These are phyloP conservation scores for Cylindricascospora bacillispora DNA, from an alignment of 1,139 yeast genomes.

Conservation along the genomic window DNA sequence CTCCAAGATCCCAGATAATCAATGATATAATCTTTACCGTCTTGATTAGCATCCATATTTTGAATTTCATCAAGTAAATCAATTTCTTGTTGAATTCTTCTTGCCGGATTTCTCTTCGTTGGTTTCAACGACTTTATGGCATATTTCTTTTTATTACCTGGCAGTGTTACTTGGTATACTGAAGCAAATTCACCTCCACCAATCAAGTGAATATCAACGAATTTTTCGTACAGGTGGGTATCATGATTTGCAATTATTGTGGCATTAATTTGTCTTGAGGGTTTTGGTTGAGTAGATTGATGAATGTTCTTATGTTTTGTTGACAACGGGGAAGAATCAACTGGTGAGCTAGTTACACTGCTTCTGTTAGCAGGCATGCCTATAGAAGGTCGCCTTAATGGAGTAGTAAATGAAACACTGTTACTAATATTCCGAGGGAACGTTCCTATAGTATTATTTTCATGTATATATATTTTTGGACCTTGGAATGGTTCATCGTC, in stretches of 20 bases:
- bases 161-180: constrained; percentile 66
- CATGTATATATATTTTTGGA: too few species aligned
- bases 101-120: constrained; percentile 18
- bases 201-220: constrained; percentile 56
- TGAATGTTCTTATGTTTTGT: constrained; percentile 3
- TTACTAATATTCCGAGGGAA: background rate
- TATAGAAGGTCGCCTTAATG: too few species aligned
- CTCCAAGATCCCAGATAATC: constrained; percentile 86
- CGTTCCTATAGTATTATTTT: too few species aligned
- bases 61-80: constrained; percentile 18
- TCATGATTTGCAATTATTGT: constrained; percentile 17
- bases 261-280: constrained; percentile 14
- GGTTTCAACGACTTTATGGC: constrained; percentile 77
- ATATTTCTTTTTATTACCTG: constrained; percentile 41
- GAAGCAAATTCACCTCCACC: constrained; percentile 85
- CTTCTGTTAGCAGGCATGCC: background rate
- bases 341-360: background rate
- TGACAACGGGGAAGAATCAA: constrained; percentile 4
- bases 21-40: constrained; percentile 70
- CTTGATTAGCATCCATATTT: constrained; percentile 35
- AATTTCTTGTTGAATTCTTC: constrained; percentile 32
- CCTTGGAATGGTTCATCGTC: too few species aligned
- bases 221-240: constrained; percentile 47
- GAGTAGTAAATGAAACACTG: background rate
- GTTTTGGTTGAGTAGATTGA: constrained; percentile 2